A percentile compares a stretch with the other conserved stretches of the same genome.
These are phyloP conservation scores for Aspergillus fischeri DNA, from an alignment of 2,329 filamentous ascomycete species.

Conservation along the genomic window DNA sequence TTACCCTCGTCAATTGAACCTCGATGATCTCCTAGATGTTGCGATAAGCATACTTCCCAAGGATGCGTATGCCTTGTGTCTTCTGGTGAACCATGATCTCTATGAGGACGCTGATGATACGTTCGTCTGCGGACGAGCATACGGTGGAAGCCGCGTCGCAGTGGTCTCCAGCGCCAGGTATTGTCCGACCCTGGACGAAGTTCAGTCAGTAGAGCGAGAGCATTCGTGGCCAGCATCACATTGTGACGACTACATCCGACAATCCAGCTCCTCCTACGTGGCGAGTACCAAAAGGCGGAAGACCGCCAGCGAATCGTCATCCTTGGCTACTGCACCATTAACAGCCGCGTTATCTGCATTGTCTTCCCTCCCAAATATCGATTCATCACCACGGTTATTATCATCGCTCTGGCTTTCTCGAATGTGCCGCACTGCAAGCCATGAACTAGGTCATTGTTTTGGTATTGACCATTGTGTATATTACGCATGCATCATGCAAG, in stretches of 20 bases:
- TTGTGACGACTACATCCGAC: conserved; percentile 39
- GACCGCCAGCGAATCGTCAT: background rate
- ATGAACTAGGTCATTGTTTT: conserved; percentile 66
- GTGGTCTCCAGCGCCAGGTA: conserved; percentile 62
- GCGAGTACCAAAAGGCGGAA: conserved; percentile 4
- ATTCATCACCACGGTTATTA: conserved; percentile 18
- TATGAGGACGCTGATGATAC: conserved; percentile 64
- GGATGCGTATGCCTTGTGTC: conserved; percentile 56
- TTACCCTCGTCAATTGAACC: conserved; percentile 48
- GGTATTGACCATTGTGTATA: conserved; percentile 60
- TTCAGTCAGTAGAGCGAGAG: conserved; percentile 42
- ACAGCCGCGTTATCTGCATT: conserved; percentile 5
- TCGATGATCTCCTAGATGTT: conserved; percentile 59
- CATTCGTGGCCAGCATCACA: conserved; percentile 66
- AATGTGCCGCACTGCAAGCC: conserved; percentile 55
- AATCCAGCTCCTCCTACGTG: conserved; percentile 3
- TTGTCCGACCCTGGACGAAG: conserved; percentile 46
- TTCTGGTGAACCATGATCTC: conserved; percentile 59
- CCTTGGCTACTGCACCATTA: background rate
- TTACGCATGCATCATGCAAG: conserved; percentile 34
- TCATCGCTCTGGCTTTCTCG: conserved; percentile 55
- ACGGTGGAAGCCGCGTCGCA: conserved; percentile 59
- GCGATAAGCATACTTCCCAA: conserved; percentile 50
- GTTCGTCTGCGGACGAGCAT: conserved; percentile 64
- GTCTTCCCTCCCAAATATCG: background rate